Conservation (phyloP, 495 filamentous ascomycete genomes). For the Talaromyces trachyspermus region DNA sequence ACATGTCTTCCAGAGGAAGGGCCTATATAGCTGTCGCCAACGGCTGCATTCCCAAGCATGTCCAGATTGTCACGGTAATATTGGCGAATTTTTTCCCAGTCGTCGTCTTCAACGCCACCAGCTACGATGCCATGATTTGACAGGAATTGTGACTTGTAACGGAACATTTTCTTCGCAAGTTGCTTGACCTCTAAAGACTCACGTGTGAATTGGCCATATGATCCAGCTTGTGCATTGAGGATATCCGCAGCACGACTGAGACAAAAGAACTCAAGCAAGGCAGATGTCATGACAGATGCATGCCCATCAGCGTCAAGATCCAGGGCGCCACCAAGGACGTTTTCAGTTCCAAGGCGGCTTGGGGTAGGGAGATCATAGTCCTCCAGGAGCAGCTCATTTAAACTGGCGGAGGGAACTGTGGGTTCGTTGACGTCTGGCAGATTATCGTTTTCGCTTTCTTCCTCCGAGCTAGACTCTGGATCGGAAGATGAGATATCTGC, state of each 20-base stretch:
- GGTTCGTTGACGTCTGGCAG: slow-evolving; percentile 3
- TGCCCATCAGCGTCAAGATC: slow-evolving; percentile 28
- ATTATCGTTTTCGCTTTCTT: slow-evolving; percentile 12
- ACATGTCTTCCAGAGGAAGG: slow-evolving; percentile 11
- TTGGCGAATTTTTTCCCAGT: slow-evolving; percentile 27
- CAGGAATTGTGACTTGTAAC: slow-evolving; percentile 34
- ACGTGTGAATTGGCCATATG: slow-evolving; percentile 26
- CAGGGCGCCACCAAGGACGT: slow-evolving; percentile 16
- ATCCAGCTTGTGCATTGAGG: slow-evolving; percentile 32
- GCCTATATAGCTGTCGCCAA: slow-evolving; percentile 29
- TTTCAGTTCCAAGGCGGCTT: neutral
- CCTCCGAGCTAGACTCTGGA: slow-evolving; percentile 23
- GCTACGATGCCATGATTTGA: slow-evolving; percentile 33
- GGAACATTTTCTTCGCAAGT: slow-evolving; percentile 35
- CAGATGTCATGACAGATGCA: slow-evolving; percentile 36
- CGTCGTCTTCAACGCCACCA: slow-evolving; percentile 32
- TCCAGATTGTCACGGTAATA: slow-evolving; percentile 39
- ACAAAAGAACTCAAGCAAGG: slow-evolving; percentile 39
- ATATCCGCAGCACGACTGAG: slow-evolving; percentile 38
- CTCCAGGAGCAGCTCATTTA: slow-evolving; percentile 2
- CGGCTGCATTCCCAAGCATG: slow-evolving; percentile 27
- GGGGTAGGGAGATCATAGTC: slow-evolving; percentile 13
- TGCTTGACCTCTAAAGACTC: slow-evolving; percentile 38
- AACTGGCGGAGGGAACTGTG: slow-evolving; percentile 11
- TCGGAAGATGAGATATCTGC: slow-evolving; percentile 36